Evolutionary conservation across 495 filamentous ascomycete genomes (phyloP), one percentile per base, ranked within the genome.

Genomic region (Paragyromitra xinjiangensis): DNA sequence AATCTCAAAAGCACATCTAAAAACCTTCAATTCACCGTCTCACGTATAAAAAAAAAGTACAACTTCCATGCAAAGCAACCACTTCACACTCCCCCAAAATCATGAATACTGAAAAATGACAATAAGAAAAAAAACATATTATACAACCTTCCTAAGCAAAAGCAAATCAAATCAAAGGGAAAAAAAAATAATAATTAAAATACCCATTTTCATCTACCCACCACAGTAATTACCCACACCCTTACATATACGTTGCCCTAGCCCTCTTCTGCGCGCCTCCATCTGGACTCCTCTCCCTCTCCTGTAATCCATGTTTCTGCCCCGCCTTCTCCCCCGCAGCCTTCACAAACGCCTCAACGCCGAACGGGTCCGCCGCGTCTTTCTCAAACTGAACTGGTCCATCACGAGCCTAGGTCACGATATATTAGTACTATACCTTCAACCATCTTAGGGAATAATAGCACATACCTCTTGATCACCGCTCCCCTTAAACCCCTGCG

Each of bases 321-420:
- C 90, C 87, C 24, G 80, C 85, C 58, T 83, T 83, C 19, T 82
- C 83, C 1, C 86, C 82, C 73, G 89, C 85, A 84, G 91, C 83
- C 81, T 90, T 86, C 82, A 99, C 91, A 87, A 99, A 96, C 80
- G 91, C 92, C 79, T 97, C 93, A 72, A 98, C 94, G 40, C 94
- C 92, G 79, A 98, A 98, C 6, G 94, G 93, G 85, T 98, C 88
- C 3, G 86, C 88, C 6, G 84, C 86, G 77, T 98, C 95, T 85
- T 95, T 97, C 85, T 98, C 95, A 82, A 99, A 99, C 82, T 97
- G 93, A n/a, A 99, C 95, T 1, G 96, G 95, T 24, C 95, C 95
- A 55, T 94, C 92, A 73, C 93, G 88, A 58, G 86, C 90, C 91
- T 93, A 71, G 3, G 53, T 6, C n/a, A 70, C 71, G 83, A 59